phyloP scores from a whole-genome alignment of 2,329 filamentous ascomycete genomes.

The Pseudogymnoascus verrucosus region DNA sequence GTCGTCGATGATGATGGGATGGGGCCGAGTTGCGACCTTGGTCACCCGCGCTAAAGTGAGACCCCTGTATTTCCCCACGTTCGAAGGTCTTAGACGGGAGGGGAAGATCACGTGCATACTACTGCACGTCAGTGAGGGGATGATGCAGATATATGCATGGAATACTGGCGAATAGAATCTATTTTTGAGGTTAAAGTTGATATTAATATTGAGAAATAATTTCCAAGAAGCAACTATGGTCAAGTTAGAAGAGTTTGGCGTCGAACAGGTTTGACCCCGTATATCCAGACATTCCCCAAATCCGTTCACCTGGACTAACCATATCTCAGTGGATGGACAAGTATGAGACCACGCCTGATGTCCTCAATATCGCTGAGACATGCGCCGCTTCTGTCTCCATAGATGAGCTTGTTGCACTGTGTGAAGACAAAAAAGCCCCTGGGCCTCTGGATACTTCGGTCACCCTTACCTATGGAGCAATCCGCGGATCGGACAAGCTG shows the following conservation, averaged over 20 bases:
- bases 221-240: conserved; percentile 27
- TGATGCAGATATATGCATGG: background rate
- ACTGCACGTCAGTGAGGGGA: background rate
- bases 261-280: conserved; percentile 7
- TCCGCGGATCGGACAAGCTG: conserved; percentile 57
- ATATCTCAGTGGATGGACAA: conserved; percentile 51
- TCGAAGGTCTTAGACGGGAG: background rate
- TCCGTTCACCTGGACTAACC: conserved; percentile 10
- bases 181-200: background rate
- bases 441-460: conserved; percentile 43
- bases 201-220: background rate
- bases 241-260: conserved; percentile 32
- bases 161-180: background rate
- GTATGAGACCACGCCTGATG: conserved; percentile 47
- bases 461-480: conserved; percentile 65
- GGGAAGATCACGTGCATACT: background rate
- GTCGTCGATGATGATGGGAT: conserved; percentile 7
- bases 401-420: conserved; percentile 54
- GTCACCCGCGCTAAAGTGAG: background rate
- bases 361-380: conserved; percentile 70
- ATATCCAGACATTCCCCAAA: background rate
- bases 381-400: conserved; percentile 69
- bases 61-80: conserved; percentile 7
- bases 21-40: background rate
- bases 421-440: conserved; percentile 40